These are phyloP conservation scores for Hymenoscyphus occultus DNA, from an alignment of 2,329 filamentous ascomycete species.

Conservation along the genomic window DNA sequence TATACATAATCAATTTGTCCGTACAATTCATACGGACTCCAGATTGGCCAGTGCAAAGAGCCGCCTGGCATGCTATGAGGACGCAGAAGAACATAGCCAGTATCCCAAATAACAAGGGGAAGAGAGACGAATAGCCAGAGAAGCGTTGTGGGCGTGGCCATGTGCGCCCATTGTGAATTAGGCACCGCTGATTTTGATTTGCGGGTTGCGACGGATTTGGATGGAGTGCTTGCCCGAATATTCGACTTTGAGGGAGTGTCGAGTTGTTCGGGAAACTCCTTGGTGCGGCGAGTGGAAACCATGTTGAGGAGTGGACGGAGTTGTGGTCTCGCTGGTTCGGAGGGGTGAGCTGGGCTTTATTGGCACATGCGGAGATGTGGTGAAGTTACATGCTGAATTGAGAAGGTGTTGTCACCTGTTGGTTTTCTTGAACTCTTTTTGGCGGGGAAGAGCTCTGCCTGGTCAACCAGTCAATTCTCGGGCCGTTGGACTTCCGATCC, in stretches of 20 bases:
- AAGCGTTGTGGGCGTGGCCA: constrained; percentile 54
- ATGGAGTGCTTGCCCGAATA: constrained; percentile 16
- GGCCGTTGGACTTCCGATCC: neutral
- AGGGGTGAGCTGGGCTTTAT: neutral
- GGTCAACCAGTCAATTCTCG: neutral
- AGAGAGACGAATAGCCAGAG: constrained; percentile 62
- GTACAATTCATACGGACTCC: constrained; percentile 65
- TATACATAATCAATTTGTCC: constrained; percentile 65
- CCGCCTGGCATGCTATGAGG: constrained; percentile 68
- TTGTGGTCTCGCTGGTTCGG: neutral
- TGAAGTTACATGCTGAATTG: constrained; percentile 4
- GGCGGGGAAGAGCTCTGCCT: neutral
- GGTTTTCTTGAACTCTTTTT: neutral
- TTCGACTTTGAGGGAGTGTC: constrained; percentile 25
- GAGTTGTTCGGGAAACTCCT: constrained; percentile 43
- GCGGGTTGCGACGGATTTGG: constrained; percentile 21
- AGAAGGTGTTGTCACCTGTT: neutral
- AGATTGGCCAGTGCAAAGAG: constrained; percentile 57
- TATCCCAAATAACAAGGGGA: constrained; percentile 66
- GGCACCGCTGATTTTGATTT: constrained; percentile 27
- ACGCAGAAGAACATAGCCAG: constrained; percentile 60
- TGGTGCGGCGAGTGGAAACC: constrained; percentile 54
- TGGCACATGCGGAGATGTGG: neutral
- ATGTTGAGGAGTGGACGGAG: constrained; percentile 36
- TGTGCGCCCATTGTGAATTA: constrained; percentile 52